Percentiles rank a stretch among this genome's conserved stretches.
phyloP scores from a whole-genome alignment of 2,329 filamentous ascomycete species.

The Ciborinia camelliae region DNA sequence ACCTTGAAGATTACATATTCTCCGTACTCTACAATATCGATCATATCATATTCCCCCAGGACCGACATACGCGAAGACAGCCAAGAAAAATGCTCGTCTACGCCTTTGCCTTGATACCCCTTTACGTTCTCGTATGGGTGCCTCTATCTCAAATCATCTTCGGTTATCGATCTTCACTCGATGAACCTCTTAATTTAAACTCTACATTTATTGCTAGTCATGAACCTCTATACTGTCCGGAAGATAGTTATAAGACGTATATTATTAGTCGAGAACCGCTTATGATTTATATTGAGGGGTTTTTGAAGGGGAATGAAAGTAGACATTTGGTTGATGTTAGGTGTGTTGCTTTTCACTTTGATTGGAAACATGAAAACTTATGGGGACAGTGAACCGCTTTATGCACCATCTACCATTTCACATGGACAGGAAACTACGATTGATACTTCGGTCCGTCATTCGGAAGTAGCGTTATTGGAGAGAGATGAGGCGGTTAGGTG shows the following conservation, averaged over 20 bases:
- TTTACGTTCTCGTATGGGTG: constrained; percentile 34
- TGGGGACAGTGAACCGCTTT: constrained; percentile 44
- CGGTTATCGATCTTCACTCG: constrained; percentile 12
- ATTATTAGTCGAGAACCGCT: constrained; percentile 52
- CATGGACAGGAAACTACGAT: constrained; percentile 46
- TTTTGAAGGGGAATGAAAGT: constrained; percentile 48
- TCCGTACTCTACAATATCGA: no score
- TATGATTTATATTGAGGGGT: constrained; percentile 56
- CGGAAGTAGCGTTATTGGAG: constrained; percentile 48
- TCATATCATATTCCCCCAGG: no score
- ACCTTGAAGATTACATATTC: no score
- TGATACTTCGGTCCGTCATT: constrained; percentile 49
- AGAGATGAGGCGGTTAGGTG: constrained; percentile 52
- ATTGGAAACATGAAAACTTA: neutral
- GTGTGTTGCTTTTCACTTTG: constrained; percentile 38
- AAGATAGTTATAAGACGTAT: constrained; percentile 40
- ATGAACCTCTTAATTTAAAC: constrained; percentile 26
- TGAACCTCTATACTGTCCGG: constrained; percentile 31
- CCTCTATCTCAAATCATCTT: constrained; percentile 32
- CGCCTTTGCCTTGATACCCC: constrained; percentile 29
- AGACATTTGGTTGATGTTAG: constrained; percentile 51
- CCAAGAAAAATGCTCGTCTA: constrained; percentile 33
- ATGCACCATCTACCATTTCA: constrained; percentile 53
- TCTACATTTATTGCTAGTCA: constrained; percentile 35
- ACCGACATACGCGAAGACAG: neutral